A percentile compares a stretch with the other conserved stretches of the same genome.
Conservation (phyloP, 2,329 filamentous ascomycete genomes). For the Aureobasidium pullulans region DNA sequence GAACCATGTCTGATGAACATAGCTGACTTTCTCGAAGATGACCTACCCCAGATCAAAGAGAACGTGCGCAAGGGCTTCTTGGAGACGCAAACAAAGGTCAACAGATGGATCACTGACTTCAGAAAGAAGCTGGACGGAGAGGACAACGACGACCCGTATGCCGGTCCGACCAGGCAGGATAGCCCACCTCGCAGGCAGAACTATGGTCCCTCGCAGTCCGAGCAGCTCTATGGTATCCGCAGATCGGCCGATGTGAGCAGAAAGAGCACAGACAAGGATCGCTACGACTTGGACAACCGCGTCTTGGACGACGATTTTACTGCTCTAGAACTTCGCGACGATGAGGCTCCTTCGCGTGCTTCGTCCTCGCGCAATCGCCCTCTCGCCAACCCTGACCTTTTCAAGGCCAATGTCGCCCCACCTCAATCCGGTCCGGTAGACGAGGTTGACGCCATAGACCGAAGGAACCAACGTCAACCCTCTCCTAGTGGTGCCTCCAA, state of each 20-base stretch:
- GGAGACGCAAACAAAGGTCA: conserved; percentile 89
- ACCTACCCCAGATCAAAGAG: conserved; percentile 85
- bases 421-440: conserved; percentile 59
- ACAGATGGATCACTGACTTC: conserved; percentile 82
- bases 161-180: conserved; percentile 18
- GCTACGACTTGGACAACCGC: conserved; percentile 91
- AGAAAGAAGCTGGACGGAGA: conserved; percentile 85
- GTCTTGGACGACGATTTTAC: conserved; percentile 85
- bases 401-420: conserved; percentile 57
- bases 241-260: conserved; percentile 23
- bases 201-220: conserved; percentile 28
- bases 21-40: conserved; percentile 49
- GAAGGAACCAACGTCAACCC: conserved; percentile 26
- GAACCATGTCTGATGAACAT: neutral
- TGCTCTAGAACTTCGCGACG: conserved; percentile 54
- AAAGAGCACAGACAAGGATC: conserved; percentile 72
- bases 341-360: conserved; percentile 49
- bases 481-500: conserved; percentile 37
- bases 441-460: conserved; percentile 71
- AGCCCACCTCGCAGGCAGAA: conserved; percentile 30
- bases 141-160: conserved; percentile 61
- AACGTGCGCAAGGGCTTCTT: conserved; percentile 91
- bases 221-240: conserved; percentile 33
- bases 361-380: conserved; percentile 56
- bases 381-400: conserved; percentile 69